These are phyloP conservation scores for Avena atlantica DNA, from an alignment of 176 grass and related monocot species.

Conservation along the genomic window DNA sequence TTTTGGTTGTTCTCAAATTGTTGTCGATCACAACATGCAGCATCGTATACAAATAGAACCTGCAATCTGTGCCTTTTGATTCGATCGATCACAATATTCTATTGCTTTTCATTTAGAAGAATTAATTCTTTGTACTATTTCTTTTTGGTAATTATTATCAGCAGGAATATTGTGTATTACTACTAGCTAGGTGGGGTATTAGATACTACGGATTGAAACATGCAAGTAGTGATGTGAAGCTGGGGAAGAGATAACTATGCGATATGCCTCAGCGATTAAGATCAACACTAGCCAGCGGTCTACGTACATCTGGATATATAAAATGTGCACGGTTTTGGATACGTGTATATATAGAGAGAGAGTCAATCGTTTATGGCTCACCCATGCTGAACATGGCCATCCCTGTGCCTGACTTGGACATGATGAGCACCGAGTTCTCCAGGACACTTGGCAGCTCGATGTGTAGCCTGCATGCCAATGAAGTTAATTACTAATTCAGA, in stretches of 20 bases:
- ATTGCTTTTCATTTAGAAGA: neutral
- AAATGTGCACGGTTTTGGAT: neutral
- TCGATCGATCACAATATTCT: neutral
- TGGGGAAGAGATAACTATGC: neutral
- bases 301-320: neutral
- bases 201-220: slow-evolving; percentile 37
- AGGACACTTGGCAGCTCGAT: slow-evolving; percentile 76
- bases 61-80: slow-evolving; percentile 18
- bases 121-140: slow-evolving; percentile 5
- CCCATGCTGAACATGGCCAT: slow-evolving; percentile 99
- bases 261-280: slow-evolving; percentile 4
- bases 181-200: slow-evolving; percentile 32
- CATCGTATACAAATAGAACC: neutral
- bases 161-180: slow-evolving; percentile 40
- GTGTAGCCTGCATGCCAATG: slow-evolving; percentile 54
- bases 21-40: neutral
- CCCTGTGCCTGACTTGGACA: slow-evolving; percentile 88
- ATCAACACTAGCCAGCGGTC: slow-evolving; percentile 4
- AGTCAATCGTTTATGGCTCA: slow-evolving; percentile 12
- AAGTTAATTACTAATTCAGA: neutral
- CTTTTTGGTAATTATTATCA: slow-evolving; percentile 7
- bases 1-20: neutral
- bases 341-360: neutral
- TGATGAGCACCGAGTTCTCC: slow-evolving; percentile 81
- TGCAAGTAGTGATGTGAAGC: neutral